phyloP scores from a whole-genome alignment of 2,329 filamentous ascomycete species.

The Verticillium alfalfae region DNA sequence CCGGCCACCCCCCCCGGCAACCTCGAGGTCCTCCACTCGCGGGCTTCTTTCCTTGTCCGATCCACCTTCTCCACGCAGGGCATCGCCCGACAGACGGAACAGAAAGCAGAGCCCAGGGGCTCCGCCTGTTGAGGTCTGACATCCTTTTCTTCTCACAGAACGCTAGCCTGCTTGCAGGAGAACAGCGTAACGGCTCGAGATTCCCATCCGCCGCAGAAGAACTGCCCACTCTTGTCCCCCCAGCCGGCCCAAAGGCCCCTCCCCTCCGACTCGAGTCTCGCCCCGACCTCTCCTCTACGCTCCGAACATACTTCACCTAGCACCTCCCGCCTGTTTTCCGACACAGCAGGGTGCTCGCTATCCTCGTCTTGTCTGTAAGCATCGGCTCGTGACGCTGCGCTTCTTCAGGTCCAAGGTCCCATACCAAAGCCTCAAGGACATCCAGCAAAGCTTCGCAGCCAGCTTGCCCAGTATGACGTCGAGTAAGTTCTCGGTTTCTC shows the following conservation, averaged over 20 bases:
- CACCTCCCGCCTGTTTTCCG: not conserved
- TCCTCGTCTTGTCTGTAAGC: slow-evolving; percentile 2
- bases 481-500: slow-evolving; percentile 29
- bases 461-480: slow-evolving; percentile 36
- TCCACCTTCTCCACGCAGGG: not conserved
- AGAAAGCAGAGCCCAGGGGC: not conserved
- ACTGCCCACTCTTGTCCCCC: not conserved
- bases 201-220: not conserved
- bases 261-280: not conserved
- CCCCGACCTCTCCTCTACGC: not conserved
- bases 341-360: not conserved
- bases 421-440: not conserved
- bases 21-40: not conserved
- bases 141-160: not conserved
- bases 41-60: not conserved
- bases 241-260: not conserved
- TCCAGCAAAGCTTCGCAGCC: not conserved
- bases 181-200: not conserved
- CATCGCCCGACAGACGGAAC: not conserved
- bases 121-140: not conserved
- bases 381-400: not conserved
- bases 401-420: not conserved
- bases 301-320: not conserved
- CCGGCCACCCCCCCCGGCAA: not conserved
- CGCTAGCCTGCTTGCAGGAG: not conserved